Conservation (phyloP, 306 rosid species). For the Acacia acuminata region DNA sequence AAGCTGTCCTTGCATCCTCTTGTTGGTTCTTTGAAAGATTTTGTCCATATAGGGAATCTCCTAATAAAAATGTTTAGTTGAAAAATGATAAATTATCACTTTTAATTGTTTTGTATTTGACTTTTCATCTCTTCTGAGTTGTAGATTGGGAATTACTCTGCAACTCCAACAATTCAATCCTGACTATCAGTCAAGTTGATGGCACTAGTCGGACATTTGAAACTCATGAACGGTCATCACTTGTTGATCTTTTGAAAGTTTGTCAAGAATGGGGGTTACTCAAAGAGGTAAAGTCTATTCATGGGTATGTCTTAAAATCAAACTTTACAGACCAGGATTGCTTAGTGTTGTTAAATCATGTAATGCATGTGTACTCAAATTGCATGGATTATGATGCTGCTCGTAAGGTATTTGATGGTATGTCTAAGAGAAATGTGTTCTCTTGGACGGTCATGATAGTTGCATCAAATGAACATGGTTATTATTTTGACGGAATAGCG, state of each 20-base stretch:
- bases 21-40: neutral
- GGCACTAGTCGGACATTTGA: constrained; percentile 26
- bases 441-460: constrained; percentile 74
- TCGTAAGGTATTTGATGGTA: constrained; percentile 57
- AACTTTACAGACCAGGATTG: constrained; percentile 41
- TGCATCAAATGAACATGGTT: constrained; percentile 54
- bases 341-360: constrained; percentile 61
- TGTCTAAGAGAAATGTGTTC: constrained; percentile 62
- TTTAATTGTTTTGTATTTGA: neutral
- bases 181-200: constrained; percentile 27
- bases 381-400: constrained; percentile 50
- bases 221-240: constrained; percentile 33
- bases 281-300: constrained; percentile 47
- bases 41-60: neutral
- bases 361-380: constrained; percentile 53
- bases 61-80: neutral
- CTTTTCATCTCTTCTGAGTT: neutral
- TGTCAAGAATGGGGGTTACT: constrained; percentile 41
- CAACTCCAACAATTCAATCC: constrained; percentile 27
- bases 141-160: constrained; percentile 10
- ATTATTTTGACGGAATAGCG: constrained; percentile 47
- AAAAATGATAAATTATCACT: neutral
- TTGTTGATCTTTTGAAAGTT: constrained; percentile 57
- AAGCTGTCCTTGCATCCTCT: constrained; percentile 16
- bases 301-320: constrained; percentile 59